Evolutionary conservation across 139 green algal genomes (phyloP).

Genomic region (Chlamydomonas sp.): DNA sequence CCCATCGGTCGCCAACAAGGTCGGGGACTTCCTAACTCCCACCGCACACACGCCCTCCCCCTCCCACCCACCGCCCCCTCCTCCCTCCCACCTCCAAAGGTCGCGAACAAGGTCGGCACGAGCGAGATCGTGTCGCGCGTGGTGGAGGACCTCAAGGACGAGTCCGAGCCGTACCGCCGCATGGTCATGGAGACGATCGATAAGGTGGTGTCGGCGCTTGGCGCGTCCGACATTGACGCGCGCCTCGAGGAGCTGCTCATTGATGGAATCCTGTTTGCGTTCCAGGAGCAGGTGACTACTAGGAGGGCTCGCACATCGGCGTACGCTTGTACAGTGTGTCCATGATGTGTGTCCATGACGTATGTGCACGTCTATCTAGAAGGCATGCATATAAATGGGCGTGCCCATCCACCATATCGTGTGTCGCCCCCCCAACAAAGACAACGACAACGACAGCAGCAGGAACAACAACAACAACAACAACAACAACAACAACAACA

Average conservation of each 20-base stretch:
- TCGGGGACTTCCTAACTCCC: constrained; percentile 32
- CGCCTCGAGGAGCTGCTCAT: constrained; percentile 95
- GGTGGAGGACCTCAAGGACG: constrained; percentile 98
- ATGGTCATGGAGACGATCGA: constrained; percentile 98
- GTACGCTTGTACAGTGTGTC: too few relatives aligned
- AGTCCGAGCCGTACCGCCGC: constrained; percentile 91
- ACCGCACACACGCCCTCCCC: constrained; percentile 38
- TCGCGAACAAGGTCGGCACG: constrained; percentile 79
- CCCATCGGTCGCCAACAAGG: too few relatives aligned
- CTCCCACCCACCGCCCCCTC: too few relatives aligned
- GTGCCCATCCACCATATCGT: too few relatives aligned
- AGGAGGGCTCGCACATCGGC: too few relatives aligned
- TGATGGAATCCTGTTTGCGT: constrained; percentile 97
- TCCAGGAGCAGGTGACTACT: constrained; percentile 96
- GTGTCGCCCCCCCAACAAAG: too few relatives aligned
- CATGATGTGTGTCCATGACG: too few relatives aligned
- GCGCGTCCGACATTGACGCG: constrained; percentile 87
- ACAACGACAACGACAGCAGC: too few relatives aligned
- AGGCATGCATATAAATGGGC: too few relatives aligned
- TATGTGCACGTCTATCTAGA: too few relatives aligned
- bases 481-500: too few relatives aligned
- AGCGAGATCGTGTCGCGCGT: constrained; percentile 85
- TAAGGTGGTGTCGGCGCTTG: constrained; percentile 80
- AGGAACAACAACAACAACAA: too few relatives aligned
- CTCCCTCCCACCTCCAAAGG: constrained; percentile 2